A percentile compares a stretch with the other conserved stretches of the same genome.
These are phyloP conservation scores for Polymyxa betae DNA, from an alignment of 208 protist genomes.

Conservation along the genomic window DNA sequence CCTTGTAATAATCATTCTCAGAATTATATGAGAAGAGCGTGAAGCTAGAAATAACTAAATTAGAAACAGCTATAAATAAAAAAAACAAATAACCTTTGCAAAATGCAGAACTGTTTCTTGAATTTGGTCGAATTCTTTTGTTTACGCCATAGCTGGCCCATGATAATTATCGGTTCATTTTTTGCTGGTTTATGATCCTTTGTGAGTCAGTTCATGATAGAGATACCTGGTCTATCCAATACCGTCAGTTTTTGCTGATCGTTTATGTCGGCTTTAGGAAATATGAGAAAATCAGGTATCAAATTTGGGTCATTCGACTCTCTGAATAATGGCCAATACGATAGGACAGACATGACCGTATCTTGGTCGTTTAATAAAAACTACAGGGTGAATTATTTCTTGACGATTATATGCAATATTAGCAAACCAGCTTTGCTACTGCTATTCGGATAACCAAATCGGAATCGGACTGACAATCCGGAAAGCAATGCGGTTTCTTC, in stretches of 20 bases:
- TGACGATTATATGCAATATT: too few relatives aligned
- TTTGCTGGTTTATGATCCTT: background rate
- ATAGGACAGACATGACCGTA: background rate
- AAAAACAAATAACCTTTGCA: slow-evolving; percentile 1
- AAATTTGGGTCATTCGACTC: background rate
- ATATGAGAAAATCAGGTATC: background rate
- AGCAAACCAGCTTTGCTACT: background rate
- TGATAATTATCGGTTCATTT: background rate
- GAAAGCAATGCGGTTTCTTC: slow-evolving; percentile 53
- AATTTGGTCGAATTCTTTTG: slow-evolving; percentile 38
- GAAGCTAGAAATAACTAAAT: background rate
- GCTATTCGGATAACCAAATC: background rate
- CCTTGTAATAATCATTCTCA: background rate
- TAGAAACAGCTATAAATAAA: background rate
- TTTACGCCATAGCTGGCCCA: background rate
- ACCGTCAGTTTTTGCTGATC: slow-evolving; percentile 22
- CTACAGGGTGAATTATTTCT: too few relatives aligned
- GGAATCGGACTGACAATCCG: background rate
- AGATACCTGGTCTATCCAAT: background rate
- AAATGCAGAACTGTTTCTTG: slow-evolving; percentile 49
- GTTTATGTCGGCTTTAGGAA: slow-evolving; percentile 5
- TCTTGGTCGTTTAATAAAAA: slow-evolving; percentile 4
- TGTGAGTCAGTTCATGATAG: background rate
- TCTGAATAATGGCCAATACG: slow-evolving; percentile 25
- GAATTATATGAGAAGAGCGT: slow-evolving; percentile 36